Evolutionary conservation across 192 early-diverging fungal species (phyloP), one percentile per base, ranked within the genome.

Genomic region (Chytriomyces sp.): DNA sequence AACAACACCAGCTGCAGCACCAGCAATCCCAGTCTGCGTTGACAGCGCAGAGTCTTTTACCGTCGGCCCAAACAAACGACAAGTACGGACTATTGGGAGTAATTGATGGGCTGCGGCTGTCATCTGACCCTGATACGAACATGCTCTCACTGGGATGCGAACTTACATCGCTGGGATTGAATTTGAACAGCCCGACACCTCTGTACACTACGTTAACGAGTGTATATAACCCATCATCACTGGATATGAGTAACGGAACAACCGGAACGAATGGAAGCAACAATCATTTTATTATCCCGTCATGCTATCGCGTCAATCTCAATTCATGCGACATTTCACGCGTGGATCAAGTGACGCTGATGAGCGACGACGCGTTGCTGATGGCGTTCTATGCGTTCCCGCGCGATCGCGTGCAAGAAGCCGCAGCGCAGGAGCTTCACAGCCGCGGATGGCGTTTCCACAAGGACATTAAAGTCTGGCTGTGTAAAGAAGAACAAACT

Each of bases 311-410:
- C 6, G 35, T 79, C 35, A 35, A 71, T 10, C 74, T 75, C 7
- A 66, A 71, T 45, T 48, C 81, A 35, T 71, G 50, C 10, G 50
- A 60, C 53, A 16, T 66, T 7, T 47, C 53, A 11, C 88, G 93
- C 10, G 84, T 92, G 60, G 84, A 90, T 57, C 92, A 92, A 76
- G 87, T 99, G 66, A 77, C 85, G 16, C 82, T 87, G 10, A 90
- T 96, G 44, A 84, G 86, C 57, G 97, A 98, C 71, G 96, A 98
- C 75, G 94, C 95, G n/a, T 85, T 99, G 72, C 96, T 99, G 74
- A 98, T 98, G 86, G 89, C 96, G 49, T 99, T 99, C 84, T 98
- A 99, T 84, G 92, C 93, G 13, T 91, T 95, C 88, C 97, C 98
- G n/a, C 89, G 93, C 63, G 96, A 97, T 67, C 86, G 91, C 50